Evolutionary conservation across 768 basidiomycete genomes (phyloP).

Genomic region (Amanita pseudoporphyria): DNA sequence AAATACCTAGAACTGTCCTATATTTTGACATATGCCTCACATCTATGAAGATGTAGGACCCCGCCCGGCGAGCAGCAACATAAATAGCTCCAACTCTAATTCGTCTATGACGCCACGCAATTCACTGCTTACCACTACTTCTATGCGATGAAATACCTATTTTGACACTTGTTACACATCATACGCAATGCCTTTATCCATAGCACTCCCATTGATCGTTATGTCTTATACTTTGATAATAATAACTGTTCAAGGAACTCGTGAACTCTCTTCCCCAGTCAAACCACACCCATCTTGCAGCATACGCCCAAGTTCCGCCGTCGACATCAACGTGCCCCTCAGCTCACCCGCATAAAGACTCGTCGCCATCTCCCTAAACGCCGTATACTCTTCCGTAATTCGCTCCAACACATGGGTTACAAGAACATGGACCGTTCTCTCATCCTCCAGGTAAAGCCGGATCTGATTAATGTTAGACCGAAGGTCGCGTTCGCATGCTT

Average conservation of each 20-base stretch:
- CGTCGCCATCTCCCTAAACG: conserved; percentile 57
- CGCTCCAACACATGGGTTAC: conserved; percentile 68
- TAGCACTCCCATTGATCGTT: no score
- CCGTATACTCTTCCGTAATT: conserved; percentile 64
- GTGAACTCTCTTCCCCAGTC: conserved; percentile 7
- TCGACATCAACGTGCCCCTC: conserved; percentile 20
- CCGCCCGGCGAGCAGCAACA: background rate
- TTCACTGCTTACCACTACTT: background rate
- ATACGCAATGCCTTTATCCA: no score
- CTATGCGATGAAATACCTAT: background rate
- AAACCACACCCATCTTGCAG: conserved; percentile 29
- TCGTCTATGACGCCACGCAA: background rate
- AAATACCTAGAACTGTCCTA: background rate
- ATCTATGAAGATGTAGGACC: background rate
- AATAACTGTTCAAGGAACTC: background rate
- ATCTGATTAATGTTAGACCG: conserved; percentile 48
- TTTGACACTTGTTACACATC: no score
- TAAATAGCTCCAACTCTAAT: no score
- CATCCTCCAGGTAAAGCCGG: conserved; percentile 73
- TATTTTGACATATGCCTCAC: no score
- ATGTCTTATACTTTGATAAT: no score
- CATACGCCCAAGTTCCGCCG: conserved; percentile 28
- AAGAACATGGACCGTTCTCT: conserved; percentile 68
- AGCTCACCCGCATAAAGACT: conserved; percentile 33
- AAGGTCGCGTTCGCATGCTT: conserved; percentile 44